phyloP scores from a whole-genome alignment of 805 yeast genomes.

The Yarrowia hollandica region DNA sequence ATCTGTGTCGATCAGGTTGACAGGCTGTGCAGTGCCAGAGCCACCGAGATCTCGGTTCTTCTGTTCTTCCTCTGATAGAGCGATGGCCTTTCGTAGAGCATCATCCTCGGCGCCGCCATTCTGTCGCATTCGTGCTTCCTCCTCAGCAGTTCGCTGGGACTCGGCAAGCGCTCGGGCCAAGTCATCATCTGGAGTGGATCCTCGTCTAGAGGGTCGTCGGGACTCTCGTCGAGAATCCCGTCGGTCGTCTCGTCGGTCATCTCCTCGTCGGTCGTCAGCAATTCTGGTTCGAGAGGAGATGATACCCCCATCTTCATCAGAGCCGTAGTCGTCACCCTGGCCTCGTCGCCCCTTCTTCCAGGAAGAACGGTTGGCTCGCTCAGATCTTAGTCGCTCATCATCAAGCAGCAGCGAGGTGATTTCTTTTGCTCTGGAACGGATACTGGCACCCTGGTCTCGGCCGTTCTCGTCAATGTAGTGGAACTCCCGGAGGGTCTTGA shows the following conservation, averaged over 20 bases:
- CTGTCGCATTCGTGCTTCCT: constrained; percentile 61
- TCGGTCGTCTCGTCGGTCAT: constrained; percentile 36
- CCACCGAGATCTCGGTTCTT: constrained; percentile 49
- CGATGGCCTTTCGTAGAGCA: constrained; percentile 67
- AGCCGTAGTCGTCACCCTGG: constrained; percentile 13
- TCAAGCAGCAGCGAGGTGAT: constrained; percentile 76
- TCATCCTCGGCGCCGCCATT: constrained; percentile 50
- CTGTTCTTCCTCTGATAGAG: constrained; percentile 74
- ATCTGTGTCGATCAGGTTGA: constrained; percentile 37
- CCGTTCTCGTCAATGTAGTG: constrained; percentile 76
- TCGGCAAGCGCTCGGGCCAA: constrained; percentile 77
- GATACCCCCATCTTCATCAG: constrained; percentile 24
- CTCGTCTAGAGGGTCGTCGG: constrained; percentile 44
- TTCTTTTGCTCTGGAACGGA: constrained; percentile 87
- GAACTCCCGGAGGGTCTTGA: constrained; percentile 89
- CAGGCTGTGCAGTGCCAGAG: constrained; percentile 31
- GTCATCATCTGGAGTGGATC: constrained; percentile 50
- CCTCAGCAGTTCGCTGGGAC: constrained; percentile 78
- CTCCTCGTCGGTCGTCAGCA: constrained; percentile 39
- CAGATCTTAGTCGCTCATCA: constrained; percentile 65
- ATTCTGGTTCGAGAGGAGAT: constrained; percentile 13
- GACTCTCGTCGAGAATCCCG: constrained; percentile 33
- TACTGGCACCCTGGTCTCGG: constrained; percentile 82
- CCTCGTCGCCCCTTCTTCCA: constrained; percentile 28
- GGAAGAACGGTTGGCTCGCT: constrained; percentile 12